Evolutionary conservation across 2,329 filamentous ascomycete genomes (phyloP).

Genomic region (Rutstroemia sp.): DNA sequence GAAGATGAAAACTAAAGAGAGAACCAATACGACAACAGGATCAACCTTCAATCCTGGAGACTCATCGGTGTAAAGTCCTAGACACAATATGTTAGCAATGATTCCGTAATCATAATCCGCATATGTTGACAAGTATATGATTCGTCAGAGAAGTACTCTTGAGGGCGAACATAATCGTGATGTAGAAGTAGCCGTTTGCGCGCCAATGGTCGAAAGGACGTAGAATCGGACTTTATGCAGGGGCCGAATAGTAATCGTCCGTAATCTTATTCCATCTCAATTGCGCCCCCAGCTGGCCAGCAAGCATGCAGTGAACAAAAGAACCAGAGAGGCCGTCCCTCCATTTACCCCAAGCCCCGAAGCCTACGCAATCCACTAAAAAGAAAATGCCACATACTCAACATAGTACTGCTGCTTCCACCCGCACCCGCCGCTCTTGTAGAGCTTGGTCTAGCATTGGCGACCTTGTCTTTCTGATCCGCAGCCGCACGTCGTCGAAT

Average conservation of each 20-base stretch:
- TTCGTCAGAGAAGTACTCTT: not conserved
- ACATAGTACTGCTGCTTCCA: slow-evolving; percentile 95
- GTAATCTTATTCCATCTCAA: too few species aligned
- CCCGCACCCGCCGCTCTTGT: slow-evolving; percentile 91
- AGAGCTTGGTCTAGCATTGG: slow-evolving; percentile 86
- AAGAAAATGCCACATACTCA: slow-evolving; percentile 57
- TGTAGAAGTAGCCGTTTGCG: too few species aligned
- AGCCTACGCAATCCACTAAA: not conserved
- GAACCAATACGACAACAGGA: slow-evolving; percentile 91
- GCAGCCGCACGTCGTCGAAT: slow-evolving; percentile 93
- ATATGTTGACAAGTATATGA: not conserved
- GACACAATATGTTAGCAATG: slow-evolving; percentile 9
- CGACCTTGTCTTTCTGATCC: slow-evolving; percentile 94
- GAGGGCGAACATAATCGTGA: not conserved
- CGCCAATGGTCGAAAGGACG: too few species aligned
- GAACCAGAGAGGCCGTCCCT: too few species aligned
- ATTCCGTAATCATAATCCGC: not conserved
- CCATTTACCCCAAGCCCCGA: too few species aligned
- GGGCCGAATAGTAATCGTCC: too few species aligned
- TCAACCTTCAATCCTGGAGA: slow-evolving; percentile 96
- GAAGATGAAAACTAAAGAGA: slow-evolving; percentile 98
- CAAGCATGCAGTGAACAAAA: not conserved
- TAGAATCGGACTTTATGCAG: too few species aligned
- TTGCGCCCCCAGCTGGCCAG: not conserved
- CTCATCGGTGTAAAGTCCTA: slow-evolving; percentile 95